Evolutionary conservation across 345 rosid genomes (phyloP), one percentile per base, ranked within the genome.

Genomic region (Nephelium lappaceum): DNA sequence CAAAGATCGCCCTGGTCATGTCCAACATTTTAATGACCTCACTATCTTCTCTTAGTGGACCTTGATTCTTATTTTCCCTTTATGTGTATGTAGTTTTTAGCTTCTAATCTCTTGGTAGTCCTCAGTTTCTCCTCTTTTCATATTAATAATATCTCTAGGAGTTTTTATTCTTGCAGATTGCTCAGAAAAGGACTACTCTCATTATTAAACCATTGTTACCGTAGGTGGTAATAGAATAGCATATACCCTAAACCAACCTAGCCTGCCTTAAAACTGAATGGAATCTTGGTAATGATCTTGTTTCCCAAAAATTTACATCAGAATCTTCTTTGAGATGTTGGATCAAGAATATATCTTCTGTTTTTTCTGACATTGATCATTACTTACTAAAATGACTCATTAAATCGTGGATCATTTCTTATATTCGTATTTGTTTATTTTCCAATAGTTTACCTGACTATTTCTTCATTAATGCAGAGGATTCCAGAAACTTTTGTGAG

Each of bases 401-500:
- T 58, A 51, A 51, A 6, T 14, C 4, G 19, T 51, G 19, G 19
- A 51, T 7, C 25, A 18, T n/a, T 58, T 21, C 63, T 19, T 60
- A 0, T 6, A 67, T 8, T 18, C 5, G 19, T 16, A 38, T 74
- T 27, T 18, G 0, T 21, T 42, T 31, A 19, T 58, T 27, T 24
- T 9, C 45, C 49, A 61, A 36, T 11, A 11, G 18, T 2, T 36
- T n/a, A 71, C 14, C 70, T 76, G 65, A 71, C 77, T 72, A 73
- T 21, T 3, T 63, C 39, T 61, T 15, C 57, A 5, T 23, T 9
- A 19, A 71, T 31, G 79, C 86, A 89, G 89, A 75, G 74, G 69
- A 79, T 88, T 55, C 89, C 89, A 42, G 49, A 45, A 5, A 81
- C 73, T 19, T 81, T 88, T 70, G 79, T 77, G 51, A 79, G 67